Evolutionary conservation across 139 green algal species (phyloP).

Genomic region (Chlorella sp.): DNA sequence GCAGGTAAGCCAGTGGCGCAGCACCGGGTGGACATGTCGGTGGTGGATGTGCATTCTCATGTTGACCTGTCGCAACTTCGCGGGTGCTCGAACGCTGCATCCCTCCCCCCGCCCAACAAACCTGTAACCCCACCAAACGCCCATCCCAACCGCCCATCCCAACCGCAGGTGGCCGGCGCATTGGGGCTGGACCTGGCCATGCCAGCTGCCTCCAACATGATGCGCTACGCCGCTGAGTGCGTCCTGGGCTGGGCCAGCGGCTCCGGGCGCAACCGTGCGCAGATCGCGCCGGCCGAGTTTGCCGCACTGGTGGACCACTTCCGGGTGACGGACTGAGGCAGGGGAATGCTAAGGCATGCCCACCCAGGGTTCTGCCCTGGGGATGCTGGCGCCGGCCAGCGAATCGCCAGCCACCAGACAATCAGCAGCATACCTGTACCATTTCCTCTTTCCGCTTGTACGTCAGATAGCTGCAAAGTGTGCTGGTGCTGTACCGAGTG

Average conservation of each 20-base stretch:
- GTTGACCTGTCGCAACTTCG: no score
- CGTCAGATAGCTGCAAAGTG: no score
- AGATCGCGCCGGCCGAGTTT: neutral
- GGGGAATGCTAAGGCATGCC: no score
- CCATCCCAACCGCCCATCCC: neutral
- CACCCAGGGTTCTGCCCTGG: no score
- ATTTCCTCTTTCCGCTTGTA: no score
- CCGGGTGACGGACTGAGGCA: neutral
- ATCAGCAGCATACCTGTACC: no score
- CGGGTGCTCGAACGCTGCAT: no score
- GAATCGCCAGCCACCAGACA: no score
- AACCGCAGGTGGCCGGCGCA: neutral
- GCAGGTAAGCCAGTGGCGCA: neutral
- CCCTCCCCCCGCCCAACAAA: neutral
- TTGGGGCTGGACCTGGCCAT: neutral
- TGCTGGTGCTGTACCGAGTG: no score
- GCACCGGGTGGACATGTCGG: neutral
- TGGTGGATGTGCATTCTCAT: neutral
- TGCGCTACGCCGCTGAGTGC: neutral
- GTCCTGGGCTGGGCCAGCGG: slow-evolving; percentile 30
- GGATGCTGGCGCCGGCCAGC: no score
- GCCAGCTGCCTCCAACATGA: slow-evolving; percentile 4
- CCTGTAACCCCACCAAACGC: no score
- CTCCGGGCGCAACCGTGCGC: neutral
- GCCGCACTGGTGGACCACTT: slow-evolving; percentile 6